These are phyloP conservation scores for Actinomortierella wolfii DNA, from an alignment of 371 early-diverging fungal species.

Conservation along the genomic window DNA sequence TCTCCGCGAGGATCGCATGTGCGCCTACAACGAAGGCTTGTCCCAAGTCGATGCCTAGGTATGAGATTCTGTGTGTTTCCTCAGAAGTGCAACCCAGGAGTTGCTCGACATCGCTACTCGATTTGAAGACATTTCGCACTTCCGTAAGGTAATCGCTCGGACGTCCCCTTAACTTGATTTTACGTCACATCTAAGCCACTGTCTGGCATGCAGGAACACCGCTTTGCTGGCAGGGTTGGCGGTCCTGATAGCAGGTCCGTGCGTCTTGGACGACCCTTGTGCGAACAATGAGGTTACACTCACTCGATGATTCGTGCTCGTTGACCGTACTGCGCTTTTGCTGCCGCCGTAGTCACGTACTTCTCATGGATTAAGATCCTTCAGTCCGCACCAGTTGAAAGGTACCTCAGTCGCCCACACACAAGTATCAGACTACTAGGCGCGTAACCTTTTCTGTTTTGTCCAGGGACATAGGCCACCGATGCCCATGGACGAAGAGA, in stretches of 20 bases:
- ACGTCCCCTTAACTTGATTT: too few species aligned
- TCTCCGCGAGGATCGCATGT: neutral
- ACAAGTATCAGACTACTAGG: neutral
- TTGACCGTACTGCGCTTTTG: too few species aligned
- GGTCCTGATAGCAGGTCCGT: too few species aligned
- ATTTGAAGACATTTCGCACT: slow-evolving; percentile 15
- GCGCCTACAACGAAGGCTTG: too few species aligned
- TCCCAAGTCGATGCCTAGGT: neutral
- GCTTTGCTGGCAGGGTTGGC: too few species aligned
- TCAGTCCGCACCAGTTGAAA: too few species aligned
- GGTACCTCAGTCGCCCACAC: neutral
- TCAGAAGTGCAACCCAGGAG: slow-evolving; percentile 4
- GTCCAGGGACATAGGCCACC: neutral
- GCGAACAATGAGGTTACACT: neutral
- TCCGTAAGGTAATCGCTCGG: slow-evolving; percentile 10
- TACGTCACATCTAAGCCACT: too few species aligned
- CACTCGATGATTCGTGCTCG: neutral
- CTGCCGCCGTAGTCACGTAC: too few species aligned
- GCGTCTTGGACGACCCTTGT: too few species aligned
- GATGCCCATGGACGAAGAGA: too few species aligned
- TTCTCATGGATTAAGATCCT: too few species aligned
- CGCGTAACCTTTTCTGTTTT: neutral
- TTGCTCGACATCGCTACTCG: slow-evolving; percentile 9
- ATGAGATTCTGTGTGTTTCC: neutral
- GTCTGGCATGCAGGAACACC: too few species aligned